Base-by-base conservation (phyloP, 2,329 filamentous ascomycete genomes). In the Ambrosiella xylebori region DNA sequence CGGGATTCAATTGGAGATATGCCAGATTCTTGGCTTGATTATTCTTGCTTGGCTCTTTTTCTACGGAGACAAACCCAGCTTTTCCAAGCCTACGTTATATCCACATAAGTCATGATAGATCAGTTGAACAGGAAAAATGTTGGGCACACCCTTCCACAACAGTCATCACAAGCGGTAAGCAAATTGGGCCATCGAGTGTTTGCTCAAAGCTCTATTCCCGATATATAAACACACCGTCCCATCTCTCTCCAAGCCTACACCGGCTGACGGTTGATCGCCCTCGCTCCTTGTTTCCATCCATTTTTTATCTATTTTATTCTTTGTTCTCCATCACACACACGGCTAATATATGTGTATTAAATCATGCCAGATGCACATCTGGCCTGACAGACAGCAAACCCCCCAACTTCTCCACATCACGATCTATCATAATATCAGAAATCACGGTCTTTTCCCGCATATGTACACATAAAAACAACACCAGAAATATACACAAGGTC, bases 1-100 rank as follows among this genome's bases (percentile, higher is more conserved):
- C 47, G 47, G 47, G 47, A 51, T 51, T 27, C 47, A 51, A 35
- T 51, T 51, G 47, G 47, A 51, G 47, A 51, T 51, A 36, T 36
- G 12, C 17, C 47, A 27, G 13, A 27, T 51, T 41, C 39, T 41
- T 41, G 39, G 39, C n/a, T 41, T 41, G 39, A n/a, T 41, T 11
- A 7, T 41, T 41, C 27, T 27, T 3, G 27, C 44, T 51, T 51
- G 47, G 47, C 19, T 27, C 27, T 11, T 15, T 17, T 15, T 47
- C 44, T 2, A 27, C 47, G 27, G 45, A 19, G 44, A 47, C 19
- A 47, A 41, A 1, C 19, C 7, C 44, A 13, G 19, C 13, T 17
- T 41, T n/a, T 5, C 44, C n/a, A 47, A 47, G 19, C 19, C 44
- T 47, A 47, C 44, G n/a, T 47, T 8, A 15, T 15, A 8, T 8